Percentiles rank a stretch among this genome's conserved stretches.
phyloP scores from a whole-genome alignment of 441 rosid species.

The Adansonia gregorii region DNA sequence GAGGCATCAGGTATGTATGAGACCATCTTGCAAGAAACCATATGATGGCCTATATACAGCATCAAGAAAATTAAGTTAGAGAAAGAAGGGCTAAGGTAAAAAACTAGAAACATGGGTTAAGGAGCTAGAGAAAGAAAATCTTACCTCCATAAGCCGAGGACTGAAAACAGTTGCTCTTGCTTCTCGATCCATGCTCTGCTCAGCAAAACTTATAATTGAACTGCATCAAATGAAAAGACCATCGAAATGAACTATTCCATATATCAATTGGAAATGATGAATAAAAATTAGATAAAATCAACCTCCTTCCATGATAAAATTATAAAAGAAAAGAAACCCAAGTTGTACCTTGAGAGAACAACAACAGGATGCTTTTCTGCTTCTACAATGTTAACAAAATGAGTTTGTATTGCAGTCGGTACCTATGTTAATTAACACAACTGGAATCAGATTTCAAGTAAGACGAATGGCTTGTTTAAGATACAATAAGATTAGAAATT shows the following conservation, averaged over 20 bases:
- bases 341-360: constrained; percentile 66
- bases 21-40: constrained; percentile 99
- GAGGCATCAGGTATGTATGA: constrained; percentile 73
- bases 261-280: not conserved
- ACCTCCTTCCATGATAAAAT: not conserved
- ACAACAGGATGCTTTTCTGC: constrained; percentile 82
- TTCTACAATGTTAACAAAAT: constrained; percentile 62
- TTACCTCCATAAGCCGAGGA: constrained; percentile 99
- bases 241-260: constrained; percentile 11
- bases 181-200: constrained; percentile 77
- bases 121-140: constrained; percentile 13
- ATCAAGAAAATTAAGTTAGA: constrained; percentile 25
- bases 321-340: constrained; percentile 15
- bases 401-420: constrained; percentile 76
- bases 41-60: constrained; percentile 70
- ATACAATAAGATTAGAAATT: not conserved
- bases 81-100: constrained; percentile 8
- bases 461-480: constrained; percentile 19
- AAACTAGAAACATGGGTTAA: constrained; percentile 2
- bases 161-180: constrained; percentile 79
- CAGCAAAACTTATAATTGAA: constrained; percentile 79
- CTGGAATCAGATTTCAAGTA: constrained; percentile 26
- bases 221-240: constrained; percentile 47
- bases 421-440: constrained; percentile 55
- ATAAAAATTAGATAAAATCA: constrained; percentile 3